Conservation (phyloP, 805 yeast species). For the Candida boidinii region DNA sequence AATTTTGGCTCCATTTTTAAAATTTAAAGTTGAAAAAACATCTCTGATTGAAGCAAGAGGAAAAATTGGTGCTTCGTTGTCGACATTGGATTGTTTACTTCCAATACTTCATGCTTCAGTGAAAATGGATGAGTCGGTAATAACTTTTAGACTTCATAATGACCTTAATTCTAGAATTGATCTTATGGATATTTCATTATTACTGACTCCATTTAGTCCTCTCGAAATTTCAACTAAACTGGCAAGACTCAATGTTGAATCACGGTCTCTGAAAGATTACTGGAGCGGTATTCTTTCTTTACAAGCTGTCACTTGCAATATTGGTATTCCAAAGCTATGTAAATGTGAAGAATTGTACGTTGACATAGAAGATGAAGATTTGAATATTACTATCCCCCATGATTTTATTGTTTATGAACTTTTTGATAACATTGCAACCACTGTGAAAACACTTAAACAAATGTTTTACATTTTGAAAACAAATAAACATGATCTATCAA, state of each 20-base stretch:
- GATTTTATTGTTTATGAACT: slow-evolving; percentile 67
- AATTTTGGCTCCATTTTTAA: slow-evolving; percentile 5
- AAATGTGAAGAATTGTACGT: slow-evolving; percentile 4
- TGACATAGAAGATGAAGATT: slow-evolving; percentile 23
- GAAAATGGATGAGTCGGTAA: slow-evolving; percentile 13
- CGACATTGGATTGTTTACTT: too few species aligned
- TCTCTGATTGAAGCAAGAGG: too few species aligned
- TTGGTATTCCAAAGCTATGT: too few species aligned
- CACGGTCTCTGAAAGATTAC: slow-evolving; percentile 34
- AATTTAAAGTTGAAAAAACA: too few species aligned
- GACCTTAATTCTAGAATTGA: slow-evolving; percentile 43
- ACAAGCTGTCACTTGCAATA: too few species aligned
- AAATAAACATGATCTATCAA: slow-evolving; percentile 26
- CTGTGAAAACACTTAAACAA: slow-evolving; percentile 60
- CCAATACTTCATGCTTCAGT: slow-evolving; percentile 3
- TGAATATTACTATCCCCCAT: slow-evolving; percentile 59
- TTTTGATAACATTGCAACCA: slow-evolving; percentile 69
- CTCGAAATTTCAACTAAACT: slow-evolving; percentile 16
- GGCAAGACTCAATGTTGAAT: slow-evolving; percentile 39
- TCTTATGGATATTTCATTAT: slow-evolving; percentile 18
- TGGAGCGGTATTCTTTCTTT: slow-evolving; percentile 42
- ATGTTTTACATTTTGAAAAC: slow-evolving; percentile 39
- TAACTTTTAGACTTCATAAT: slow-evolving; percentile 33
- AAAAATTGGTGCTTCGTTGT: too few species aligned
- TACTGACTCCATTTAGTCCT: slow-evolving; percentile 10